Base-by-base conservation (phyloP, 352 stramenopile species). In the Phytophthora pluvialis region DNA sequence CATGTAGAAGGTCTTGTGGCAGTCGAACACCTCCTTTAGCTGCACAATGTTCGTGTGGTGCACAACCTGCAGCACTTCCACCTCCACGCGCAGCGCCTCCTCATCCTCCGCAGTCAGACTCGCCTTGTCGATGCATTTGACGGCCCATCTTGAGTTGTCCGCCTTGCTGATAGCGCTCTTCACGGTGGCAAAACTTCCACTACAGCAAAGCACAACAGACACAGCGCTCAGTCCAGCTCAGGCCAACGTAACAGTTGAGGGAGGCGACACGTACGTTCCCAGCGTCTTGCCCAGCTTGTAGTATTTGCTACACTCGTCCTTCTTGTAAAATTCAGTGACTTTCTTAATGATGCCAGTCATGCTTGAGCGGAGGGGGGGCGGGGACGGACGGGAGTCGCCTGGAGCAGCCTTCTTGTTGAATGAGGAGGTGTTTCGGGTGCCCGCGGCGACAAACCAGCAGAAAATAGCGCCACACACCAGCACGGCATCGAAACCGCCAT, bases 1-100 rank as follows among this genome's bases (percentile, higher is more conserved):
- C 82, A 98, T 94, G 78, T 96, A 95, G 44, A 97, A 94, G 21
- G 86, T 95, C 58, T 94, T 93, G 21, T 90, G 77, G 60, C 84
- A 94, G 70, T 96, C 85, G 60, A 95, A 97, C 13, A 97, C 82
- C 38, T 97, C 87, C 29, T 81, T 78, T n/a, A 97, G 72, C 38
- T 80, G 76, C 46, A 97, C 88, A 44, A 97, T 96, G 65, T 97
- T 97, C 4, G 71, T 58, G 67, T 97, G 91, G 18, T 94, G 74
- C 47, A 96, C 75, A 21, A 91, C 66, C 57, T 93, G 75, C 40
- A 97, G 70, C 58, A 96, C 85, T 42, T 94, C 78, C 35, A 96
- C 87, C 65, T 97, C 89, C 13, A 94, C 80, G 15, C 77, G 80
- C 21, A 97, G 63, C 3, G 86, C 86, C 32, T 95, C 83, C 70